phyloP scores from a whole-genome alignment of 768 basidiomycete species.

The Rhodotorula taiwanensis region DNA sequence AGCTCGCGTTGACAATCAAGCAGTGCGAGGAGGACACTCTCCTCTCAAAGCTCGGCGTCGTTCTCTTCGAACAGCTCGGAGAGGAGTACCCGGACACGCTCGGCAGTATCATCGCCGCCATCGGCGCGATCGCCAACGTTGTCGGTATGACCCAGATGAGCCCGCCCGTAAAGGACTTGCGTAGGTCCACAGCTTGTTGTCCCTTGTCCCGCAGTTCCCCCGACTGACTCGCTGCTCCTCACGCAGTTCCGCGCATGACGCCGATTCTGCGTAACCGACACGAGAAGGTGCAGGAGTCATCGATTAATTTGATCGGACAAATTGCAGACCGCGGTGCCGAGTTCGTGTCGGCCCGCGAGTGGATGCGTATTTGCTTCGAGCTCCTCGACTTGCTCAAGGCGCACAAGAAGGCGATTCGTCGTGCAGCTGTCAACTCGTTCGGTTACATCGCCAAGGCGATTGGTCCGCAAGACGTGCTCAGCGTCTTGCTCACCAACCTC shows the following conservation, averaged over 20 bases:
- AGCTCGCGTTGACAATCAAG: constrained; percentile 94
- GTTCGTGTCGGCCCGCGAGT: constrained; percentile 95
- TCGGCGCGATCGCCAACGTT: constrained; percentile 97
- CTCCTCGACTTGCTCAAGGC: constrained; percentile 93
- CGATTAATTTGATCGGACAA: constrained; percentile 98
- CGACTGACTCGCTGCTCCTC: constrained; percentile 33
- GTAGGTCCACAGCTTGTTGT: constrained; percentile 54
- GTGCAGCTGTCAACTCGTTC: constrained; percentile 98
- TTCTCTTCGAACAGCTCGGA: constrained; percentile 95
- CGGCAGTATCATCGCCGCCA: constrained; percentile 97
- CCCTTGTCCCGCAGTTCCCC: constrained; percentile 7
- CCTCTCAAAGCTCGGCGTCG: constrained; percentile 88
- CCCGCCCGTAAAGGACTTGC: constrained; percentile 94
- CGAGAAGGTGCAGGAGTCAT: constrained; percentile 98
- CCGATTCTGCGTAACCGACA: constrained; percentile 98
- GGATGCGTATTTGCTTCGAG: constrained; percentile 99
- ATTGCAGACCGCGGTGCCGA: constrained; percentile 99
- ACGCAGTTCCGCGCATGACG: constrained; percentile 92
- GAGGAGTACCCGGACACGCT: constrained; percentile 99
- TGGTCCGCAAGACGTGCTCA: constrained; percentile 95
- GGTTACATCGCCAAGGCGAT: constrained; percentile 99
- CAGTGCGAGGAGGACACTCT: constrained; percentile 95
- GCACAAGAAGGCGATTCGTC: constrained; percentile 97
- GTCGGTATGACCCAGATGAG: constrained; percentile 99
- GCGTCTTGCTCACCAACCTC: constrained; percentile 88